Evolutionary conservation across 129 eudicot species (phyloP).

Genomic region (Tagetes erecta): DNA sequence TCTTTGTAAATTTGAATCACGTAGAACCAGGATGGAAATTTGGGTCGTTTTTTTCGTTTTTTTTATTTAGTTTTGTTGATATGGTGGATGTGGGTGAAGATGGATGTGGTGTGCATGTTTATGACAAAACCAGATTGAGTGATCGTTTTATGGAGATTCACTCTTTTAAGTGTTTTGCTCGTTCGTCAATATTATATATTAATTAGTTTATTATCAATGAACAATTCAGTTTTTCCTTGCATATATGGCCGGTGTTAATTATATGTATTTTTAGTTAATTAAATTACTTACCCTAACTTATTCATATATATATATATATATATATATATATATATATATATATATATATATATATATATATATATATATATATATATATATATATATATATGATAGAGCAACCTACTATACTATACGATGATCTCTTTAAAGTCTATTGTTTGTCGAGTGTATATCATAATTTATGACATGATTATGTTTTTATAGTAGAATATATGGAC

Average conservation of each 20-base stretch:
- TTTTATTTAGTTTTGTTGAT: constrained; percentile 13
- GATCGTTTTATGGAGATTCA: constrained; percentile 38
- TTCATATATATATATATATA: too few species aligned
- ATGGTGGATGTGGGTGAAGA: constrained; percentile 23
- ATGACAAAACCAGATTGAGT: constrained; percentile 36
- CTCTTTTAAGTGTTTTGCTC: constrained; percentile 36
- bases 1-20: constrained; percentile 35
- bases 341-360: too few species aligned
- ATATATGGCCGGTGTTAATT: neutral
- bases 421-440: too few species aligned
- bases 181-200: constrained; percentile 12
- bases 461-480: too few species aligned
- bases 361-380: too few species aligned
- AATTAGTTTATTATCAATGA: constrained; percentile 17
- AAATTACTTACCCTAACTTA: too few species aligned
- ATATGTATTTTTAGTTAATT: neutral
- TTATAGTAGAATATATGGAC: too few species aligned
- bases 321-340: too few species aligned
- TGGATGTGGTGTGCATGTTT: neutral
- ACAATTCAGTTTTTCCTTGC: constrained; percentile 23
- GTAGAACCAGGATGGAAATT: constrained; percentile 30
- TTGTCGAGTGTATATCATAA: too few species aligned
- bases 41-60: neutral
- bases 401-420: too few species aligned
- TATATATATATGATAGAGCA: too few species aligned